phyloP scores from a whole-genome alignment of 2,329 filamentous ascomycete species.

The Cytospora schulzeri region DNA sequence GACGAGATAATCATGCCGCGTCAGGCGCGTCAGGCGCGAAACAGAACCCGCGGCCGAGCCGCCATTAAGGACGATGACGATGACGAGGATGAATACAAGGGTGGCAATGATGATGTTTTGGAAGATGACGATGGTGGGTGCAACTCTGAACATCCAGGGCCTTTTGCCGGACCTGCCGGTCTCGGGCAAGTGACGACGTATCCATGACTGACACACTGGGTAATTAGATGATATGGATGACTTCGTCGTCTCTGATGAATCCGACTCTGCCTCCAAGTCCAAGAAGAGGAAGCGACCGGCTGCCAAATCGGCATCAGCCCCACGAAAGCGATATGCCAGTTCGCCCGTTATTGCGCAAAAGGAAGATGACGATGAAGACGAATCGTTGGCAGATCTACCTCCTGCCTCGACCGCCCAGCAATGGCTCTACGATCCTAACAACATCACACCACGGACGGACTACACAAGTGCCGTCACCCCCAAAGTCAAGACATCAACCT shows the following conservation, averaged over 20 bases:
- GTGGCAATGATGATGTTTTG: conserved; percentile 59
- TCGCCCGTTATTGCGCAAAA: conserved; percentile 37
- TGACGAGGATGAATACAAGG: conserved; percentile 69
- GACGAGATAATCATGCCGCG: conserved; percentile 66
- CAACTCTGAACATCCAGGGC: background rate
- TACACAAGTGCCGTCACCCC: conserved; percentile 29
- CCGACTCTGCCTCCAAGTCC: conserved; percentile 64
- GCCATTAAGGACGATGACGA: conserved; percentile 69
- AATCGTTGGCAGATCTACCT: conserved; percentile 57
- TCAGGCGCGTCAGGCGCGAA: conserved; percentile 43
- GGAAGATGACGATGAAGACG: conserved; percentile 55
- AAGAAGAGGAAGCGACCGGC: conserved; percentile 76
- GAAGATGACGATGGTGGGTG: conserved; percentile 63
- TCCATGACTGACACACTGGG: conserved; percentile 21
- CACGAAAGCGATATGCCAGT: conserved; percentile 65
- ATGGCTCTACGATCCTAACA: conserved; percentile 69
- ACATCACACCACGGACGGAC: conserved; percentile 39
- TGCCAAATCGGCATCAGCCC: conserved; percentile 46
- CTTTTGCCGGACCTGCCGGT: background rate
- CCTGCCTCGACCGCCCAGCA: conserved; percentile 75
- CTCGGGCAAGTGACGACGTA: background rate
- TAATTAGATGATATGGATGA: conserved; percentile 73
- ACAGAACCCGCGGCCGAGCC: conserved; percentile 53
- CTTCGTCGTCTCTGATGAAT: conserved; percentile 86
- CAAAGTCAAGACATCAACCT: conserved; percentile 33